phyloP scores from a whole-genome alignment of 2,329 filamentous ascomycete genomes.

The Zarea fungicola region DNA sequence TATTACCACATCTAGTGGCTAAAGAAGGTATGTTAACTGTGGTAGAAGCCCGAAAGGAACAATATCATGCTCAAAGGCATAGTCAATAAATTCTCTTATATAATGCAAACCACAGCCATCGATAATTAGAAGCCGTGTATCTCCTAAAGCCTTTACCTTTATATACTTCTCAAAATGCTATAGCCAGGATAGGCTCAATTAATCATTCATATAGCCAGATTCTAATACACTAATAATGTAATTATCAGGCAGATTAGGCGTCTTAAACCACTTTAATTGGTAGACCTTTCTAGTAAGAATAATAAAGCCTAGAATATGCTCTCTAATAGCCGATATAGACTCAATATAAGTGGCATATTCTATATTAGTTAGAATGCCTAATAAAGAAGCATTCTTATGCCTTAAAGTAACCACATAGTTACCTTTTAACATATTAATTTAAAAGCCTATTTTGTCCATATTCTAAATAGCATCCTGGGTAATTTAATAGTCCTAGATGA shows the following conservation, averaged over 20 bases:
- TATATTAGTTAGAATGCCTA: background rate
- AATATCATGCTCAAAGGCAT: slow-evolving; percentile 8
- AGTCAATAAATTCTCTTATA: background rate
- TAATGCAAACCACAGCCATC: slow-evolving; percentile 9
- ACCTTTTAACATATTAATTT: background rate
- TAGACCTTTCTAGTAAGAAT: background rate
- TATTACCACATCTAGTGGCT: slow-evolving; percentile 5
- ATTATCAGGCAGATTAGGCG: no score
- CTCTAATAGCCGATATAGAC: background rate
- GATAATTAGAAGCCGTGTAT: slow-evolving; percentile 7
- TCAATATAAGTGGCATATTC: background rate
- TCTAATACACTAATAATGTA: slow-evolving; percentile 3
- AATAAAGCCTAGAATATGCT: background rate
- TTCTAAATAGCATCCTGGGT: background rate
- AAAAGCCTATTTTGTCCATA: slow-evolving; percentile 8
- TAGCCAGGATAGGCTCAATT: background rate
- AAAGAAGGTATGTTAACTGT: slow-evolving; percentile 7
- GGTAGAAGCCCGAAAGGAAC: background rate
- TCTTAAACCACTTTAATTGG: no score
- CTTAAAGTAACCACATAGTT: background rate
- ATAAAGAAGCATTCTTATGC: no score
- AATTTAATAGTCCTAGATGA: background rate
- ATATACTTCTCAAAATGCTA: background rate
- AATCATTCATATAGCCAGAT: background rate
- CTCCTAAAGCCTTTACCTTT: background rate